phyloP scores from a whole-genome alignment of 164 flowering plant genomes.

The Berberis thunbergii region DNA sequence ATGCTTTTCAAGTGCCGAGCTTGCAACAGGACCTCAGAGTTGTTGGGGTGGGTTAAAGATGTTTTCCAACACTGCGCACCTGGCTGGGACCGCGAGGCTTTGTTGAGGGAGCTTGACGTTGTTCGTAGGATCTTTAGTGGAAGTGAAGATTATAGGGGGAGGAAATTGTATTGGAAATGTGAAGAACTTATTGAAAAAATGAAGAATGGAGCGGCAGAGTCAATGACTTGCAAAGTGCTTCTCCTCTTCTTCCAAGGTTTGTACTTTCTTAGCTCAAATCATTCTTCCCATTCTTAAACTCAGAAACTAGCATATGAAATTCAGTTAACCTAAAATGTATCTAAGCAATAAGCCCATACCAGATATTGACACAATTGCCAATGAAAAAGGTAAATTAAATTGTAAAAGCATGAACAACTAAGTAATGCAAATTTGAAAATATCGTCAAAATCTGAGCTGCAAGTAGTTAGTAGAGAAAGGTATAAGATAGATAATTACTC shows the following conservation, averaged over 20 bases:
- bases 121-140: slow-evolving; percentile 85
- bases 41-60: slow-evolving; percentile 97
- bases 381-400: too few species aligned
- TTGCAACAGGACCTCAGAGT: slow-evolving; percentile 81
- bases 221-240: slow-evolving; percentile 59
- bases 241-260: slow-evolving; percentile 83
- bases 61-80: slow-evolving; percentile 98
- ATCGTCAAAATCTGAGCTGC: too few species aligned
- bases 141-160: slow-evolving; percentile 84
- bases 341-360: too few species aligned
- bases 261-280: background rate
- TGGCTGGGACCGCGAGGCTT: slow-evolving; percentile 72
- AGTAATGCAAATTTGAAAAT: too few species aligned
- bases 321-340: too few species aligned
- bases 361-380: too few species aligned
- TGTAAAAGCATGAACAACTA: too few species aligned
- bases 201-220: slow-evolving; percentile 62
- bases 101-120: slow-evolving; percentile 78
- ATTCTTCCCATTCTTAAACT: background rate
- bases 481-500: too few species aligned
- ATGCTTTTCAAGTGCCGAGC: slow-evolving; percentile 92
- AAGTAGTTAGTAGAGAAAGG: too few species aligned
- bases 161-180: slow-evolving; percentile 85
- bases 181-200: slow-evolving; percentile 80
- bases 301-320: too few species aligned